Evolutionary conservation across 75 land plant species (phyloP).

Genomic region (Pinus albicaulis): DNA sequence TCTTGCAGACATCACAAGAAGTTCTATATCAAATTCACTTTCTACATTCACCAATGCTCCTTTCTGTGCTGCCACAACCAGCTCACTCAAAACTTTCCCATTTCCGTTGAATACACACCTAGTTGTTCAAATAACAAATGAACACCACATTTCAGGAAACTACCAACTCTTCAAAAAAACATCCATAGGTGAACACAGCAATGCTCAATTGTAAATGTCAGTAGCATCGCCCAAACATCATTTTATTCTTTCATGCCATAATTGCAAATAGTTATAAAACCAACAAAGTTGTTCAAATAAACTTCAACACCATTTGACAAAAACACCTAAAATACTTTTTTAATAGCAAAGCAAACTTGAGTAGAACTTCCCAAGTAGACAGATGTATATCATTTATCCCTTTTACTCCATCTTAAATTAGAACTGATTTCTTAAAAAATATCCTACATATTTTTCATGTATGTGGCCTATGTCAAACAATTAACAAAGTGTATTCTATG

Average conservation of each 20-base stretch:
- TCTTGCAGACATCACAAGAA: conserved; percentile 72
- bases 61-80: conserved; percentile 82
- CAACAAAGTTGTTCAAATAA: background rate
- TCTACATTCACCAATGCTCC: conserved; percentile 90
- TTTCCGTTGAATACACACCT: conserved; percentile 98
- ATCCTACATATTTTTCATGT: background rate
- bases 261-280: background rate
- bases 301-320: background rate
- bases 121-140: conserved; percentile 5
- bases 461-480: background rate
- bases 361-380: background rate
- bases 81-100: conserved; percentile 84
- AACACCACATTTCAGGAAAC: background rate
- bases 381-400: background rate
- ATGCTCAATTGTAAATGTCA: background rate
- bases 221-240: background rate
- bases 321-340: background rate
- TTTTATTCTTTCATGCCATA: background rate
- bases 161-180: background rate
- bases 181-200: background rate
- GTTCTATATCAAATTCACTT: conserved; percentile 90
- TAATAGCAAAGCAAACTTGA: background rate
- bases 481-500: background rate
- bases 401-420: background rate
- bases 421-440: background rate